These are phyloP conservation scores for Podaxis mareebaensis DNA, from an alignment of 768 basidiomycete genomes.

Conservation along the genomic window DNA sequence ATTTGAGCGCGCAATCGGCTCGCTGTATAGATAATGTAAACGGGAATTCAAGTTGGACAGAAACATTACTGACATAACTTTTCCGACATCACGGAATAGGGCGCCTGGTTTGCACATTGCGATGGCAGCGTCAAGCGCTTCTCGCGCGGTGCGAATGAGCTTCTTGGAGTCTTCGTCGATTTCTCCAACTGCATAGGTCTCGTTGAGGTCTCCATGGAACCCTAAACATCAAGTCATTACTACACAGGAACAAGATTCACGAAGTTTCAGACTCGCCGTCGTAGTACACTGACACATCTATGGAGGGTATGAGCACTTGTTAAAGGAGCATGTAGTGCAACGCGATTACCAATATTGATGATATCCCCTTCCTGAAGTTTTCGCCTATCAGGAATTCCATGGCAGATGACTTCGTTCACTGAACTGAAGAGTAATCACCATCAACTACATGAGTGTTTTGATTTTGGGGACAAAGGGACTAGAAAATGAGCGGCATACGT, in stretches of 20 bases:
- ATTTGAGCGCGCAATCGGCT: conserved; percentile 79
- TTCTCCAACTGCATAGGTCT: conserved; percentile 86
- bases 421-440: conserved; percentile 47
- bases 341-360: conserved; percentile 78
- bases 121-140: conserved; percentile 87
- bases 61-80: conserved; percentile 66
- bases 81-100: conserved; percentile 86
- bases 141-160: conserved; percentile 79
- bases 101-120: conserved; percentile 92
- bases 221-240: conserved; percentile 42
- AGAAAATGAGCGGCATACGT: conserved; percentile 57
- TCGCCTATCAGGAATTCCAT: conserved; percentile 91
- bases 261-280: conserved; percentile 49
- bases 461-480: conserved; percentile 5
- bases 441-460: conserved; percentile 3
- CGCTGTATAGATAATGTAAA: conserved; percentile 42
- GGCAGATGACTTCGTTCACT: conserved; percentile 95
- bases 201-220: conserved; percentile 91
- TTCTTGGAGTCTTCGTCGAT: conserved; percentile 83
- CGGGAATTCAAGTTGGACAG: neutral
- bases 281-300: conserved; percentile 81
- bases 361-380: conserved; percentile 92
- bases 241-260: neutral
- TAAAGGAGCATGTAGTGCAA: neutral
- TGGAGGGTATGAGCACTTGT: neutral